Evolutionary conservation across 108 stramenopile genomes (phyloP), one percentile per base, ranked within the genome.

Genomic region (Cyclotella cryptica): DNA sequence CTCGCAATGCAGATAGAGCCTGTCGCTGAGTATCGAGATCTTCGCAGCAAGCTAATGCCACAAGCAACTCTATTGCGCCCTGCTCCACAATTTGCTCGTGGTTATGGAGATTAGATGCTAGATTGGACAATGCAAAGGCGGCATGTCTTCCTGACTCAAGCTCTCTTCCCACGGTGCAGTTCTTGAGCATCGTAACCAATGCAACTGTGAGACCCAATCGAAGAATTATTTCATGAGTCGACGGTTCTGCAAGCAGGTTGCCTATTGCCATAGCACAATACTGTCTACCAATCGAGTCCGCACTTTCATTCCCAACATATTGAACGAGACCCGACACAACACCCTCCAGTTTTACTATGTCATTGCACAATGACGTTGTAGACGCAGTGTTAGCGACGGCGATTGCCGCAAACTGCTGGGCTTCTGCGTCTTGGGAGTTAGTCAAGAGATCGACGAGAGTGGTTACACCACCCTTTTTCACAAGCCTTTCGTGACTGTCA

Each of bases 231-330:
- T 92, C 90, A 74, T 93, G 93, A 61, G 87, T 93, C 11, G 83
- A 88, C n/a, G 86, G 84, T 19, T 96, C 89, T 6, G 91, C 89
- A 2, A 93, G 84, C n/a, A 94, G 76, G 51, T 94, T 96, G 49
- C 95, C 95, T 11, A 96, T 49, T 18, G 90, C 92, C 89, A 96
- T 88, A 18, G 95, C 93, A 26, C 80, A 84, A 68, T 94, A 96
- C 67, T 94, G 90, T 17, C 90, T 49, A 24, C 86, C 93, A 27
- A 88, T 82, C 41, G 84, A 71, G 61, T 90, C 89, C 3, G 66
- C 63, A 19, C 61, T 55, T 42, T 85, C 86, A 53, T 87, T 84
- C 1, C 71, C 68, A 21, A 84, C 76, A 47, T 87, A 87, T 10
- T 75, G 49, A 26, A 90, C 63, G 8, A 90, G 75, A 29, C 72